These are phyloP conservation scores for Bipolaris oryzae DNA, from an alignment of 2,329 filamentous ascomycete species.

Conservation along the genomic window DNA sequence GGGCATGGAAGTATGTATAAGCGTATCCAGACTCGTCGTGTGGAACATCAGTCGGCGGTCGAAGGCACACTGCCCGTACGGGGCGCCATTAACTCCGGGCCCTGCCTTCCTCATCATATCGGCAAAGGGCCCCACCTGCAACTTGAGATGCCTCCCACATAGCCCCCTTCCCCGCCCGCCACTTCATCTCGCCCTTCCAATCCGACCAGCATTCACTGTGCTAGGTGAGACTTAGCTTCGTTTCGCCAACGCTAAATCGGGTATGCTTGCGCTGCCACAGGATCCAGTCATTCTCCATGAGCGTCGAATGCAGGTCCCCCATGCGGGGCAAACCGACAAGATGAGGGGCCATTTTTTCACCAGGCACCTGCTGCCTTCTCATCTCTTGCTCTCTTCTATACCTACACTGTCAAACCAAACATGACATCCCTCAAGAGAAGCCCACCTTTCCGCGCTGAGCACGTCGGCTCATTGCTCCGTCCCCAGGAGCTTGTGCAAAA, in stretches of 20 bases:
- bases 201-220: constrained; percentile 15
- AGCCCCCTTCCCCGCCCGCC: constrained; percentile 17
- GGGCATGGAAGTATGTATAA: background rate
- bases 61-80: background rate
- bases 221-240: constrained; percentile 14
- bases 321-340: constrained; percentile 30
- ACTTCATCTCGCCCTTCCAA: constrained; percentile 23
- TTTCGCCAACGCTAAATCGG: constrained; percentile 13
- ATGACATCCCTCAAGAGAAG: constrained; percentile 42
- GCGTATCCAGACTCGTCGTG: background rate
- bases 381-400: constrained; percentile 6
- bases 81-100: background rate
- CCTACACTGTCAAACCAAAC: constrained; percentile 36
- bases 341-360: constrained; percentile 30
- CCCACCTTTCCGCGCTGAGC: constrained; percentile 73
- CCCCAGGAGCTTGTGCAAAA: constrained; percentile 66
- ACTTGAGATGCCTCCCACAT: constrained; percentile 30
- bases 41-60: background rate
- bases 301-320: constrained; percentile 20
- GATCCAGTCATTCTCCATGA: constrained; percentile 20
- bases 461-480: constrained; percentile 73
- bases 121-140: constrained; percentile 32
- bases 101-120: constrained; percentile 8
- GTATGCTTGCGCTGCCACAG: constrained; percentile 14
- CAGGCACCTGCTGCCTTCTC: constrained; percentile 7